phyloP scores from a whole-genome alignment of 139 green algal genomes.

The Yamagishiella unicocca region DNA sequence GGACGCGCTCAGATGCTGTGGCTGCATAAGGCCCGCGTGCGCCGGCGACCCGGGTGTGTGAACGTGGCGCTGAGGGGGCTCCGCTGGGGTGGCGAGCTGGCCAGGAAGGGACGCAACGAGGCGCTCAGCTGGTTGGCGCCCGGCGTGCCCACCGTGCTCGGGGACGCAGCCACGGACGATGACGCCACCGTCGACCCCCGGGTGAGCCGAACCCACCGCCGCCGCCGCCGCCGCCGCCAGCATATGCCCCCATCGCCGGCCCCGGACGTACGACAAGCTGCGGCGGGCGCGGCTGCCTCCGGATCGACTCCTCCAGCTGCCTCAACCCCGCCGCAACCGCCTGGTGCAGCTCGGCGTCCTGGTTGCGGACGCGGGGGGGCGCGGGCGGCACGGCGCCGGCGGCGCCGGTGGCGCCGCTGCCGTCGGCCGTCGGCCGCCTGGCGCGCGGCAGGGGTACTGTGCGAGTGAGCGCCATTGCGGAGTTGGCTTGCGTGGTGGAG shows the following conservation, averaged over 20 bases:
- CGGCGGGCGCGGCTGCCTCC: background rate
- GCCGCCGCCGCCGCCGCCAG: background rate
- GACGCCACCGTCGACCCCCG: background rate
- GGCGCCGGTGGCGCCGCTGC: background rate
- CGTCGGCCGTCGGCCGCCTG: background rate
- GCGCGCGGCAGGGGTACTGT: background rate
- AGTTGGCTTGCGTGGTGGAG: background rate
- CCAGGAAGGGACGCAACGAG: background rate
- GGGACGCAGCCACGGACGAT: background rate
- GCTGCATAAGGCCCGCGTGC: background rate
- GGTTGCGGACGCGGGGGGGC: background rate
- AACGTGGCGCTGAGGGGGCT: background rate
- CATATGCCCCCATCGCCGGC: background rate
- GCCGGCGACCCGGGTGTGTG: background rate
- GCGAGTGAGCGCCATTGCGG: background rate
- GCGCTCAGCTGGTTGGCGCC: background rate
- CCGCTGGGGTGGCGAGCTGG: background rate
- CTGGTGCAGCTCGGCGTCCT: background rate
- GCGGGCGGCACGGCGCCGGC: background rate
- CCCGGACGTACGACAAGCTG: background rate
- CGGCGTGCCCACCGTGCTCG: no score
- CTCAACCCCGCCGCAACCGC: constrained; percentile 20
- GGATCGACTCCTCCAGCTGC: constrained; percentile 10
- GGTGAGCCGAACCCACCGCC: background rate
- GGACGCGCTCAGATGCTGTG: background rate